Evolutionary conservation across 73 alveolate genomes (phyloP).

Genomic region (Urostyla sp.): DNA sequence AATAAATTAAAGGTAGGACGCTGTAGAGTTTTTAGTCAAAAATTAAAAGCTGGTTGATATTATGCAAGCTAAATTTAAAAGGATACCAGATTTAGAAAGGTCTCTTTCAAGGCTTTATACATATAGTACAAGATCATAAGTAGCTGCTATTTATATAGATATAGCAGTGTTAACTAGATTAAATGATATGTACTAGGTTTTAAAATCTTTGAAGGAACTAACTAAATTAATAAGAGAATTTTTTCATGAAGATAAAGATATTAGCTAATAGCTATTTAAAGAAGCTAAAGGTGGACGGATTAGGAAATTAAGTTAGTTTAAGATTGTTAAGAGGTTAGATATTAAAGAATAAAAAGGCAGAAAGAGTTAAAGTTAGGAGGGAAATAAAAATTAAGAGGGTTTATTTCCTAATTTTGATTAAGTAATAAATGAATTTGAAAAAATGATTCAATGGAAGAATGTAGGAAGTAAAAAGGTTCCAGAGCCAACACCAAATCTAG

Average conservation of each 20-base stretch:
- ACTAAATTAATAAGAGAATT: conserved; percentile 38
- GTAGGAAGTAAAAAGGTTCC: conserved; percentile 58
- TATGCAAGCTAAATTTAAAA: conserved; percentile 55
- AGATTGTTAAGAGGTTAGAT: neutral
- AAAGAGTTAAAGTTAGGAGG: conserved; percentile 1
- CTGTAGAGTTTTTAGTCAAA: conserved; percentile 70
- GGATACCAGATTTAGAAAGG: conserved; percentile 73
- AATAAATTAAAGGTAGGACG: conserved; percentile 66
- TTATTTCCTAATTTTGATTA: conserved; percentile 62
- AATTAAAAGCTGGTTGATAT: conserved; percentile 54
- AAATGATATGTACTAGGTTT: conserved; percentile 66
- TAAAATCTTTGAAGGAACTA: conserved; percentile 17
- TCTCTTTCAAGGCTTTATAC: conserved; percentile 72
- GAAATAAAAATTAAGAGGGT: conserved; percentile 3
- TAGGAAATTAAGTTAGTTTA: conserved; percentile 34
- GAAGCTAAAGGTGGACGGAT: conserved; percentile 50
- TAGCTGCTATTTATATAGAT: conserved; percentile 70
- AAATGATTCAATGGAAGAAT: conserved; percentile 62
- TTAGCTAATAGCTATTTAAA: too few species aligned
- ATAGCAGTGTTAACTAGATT: conserved; percentile 50
- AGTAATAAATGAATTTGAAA: conserved; percentile 64
- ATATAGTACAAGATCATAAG: conserved; percentile 68
- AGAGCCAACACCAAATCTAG: conserved; percentile 70
- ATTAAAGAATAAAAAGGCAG: neutral
- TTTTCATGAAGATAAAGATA: conserved; percentile 31